Conservation (phyloP, 805 yeast species). For the Candida ovalis region DNA sequence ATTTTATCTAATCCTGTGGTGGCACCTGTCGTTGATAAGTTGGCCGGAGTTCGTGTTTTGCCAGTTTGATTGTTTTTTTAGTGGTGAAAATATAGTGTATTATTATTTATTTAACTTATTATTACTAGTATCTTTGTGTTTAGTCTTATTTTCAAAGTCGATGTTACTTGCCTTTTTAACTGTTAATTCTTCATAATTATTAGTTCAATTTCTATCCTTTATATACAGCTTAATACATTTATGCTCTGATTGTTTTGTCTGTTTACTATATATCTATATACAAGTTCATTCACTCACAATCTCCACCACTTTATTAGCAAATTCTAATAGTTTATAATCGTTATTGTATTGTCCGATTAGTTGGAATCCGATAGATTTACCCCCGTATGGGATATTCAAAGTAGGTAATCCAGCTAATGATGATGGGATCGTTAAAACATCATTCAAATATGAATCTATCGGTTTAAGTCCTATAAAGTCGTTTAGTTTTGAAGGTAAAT, state of each 20-base stretch:
- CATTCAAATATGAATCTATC: slow-evolving; percentile 69
- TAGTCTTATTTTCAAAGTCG: not conserved
- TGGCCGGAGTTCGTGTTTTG: slow-evolving; percentile 64
- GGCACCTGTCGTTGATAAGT: slow-evolving; percentile 67
- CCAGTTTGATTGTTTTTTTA: slow-evolving; percentile 43
- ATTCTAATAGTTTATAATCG: slow-evolving; percentile 57
- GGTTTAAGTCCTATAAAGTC: slow-evolving; percentile 29
- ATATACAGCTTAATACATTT: not conserved
- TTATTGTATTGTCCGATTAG: slow-evolving; percentile 83
- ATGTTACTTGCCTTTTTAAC: not conserved
- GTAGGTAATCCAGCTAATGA: slow-evolving; percentile 92
- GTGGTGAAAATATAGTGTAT: slow-evolving; percentile 5
- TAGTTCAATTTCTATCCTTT: not conserved
- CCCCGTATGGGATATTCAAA: slow-evolving; percentile 63
- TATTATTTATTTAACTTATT: slow-evolving; percentile 2
- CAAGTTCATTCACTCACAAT: not conserved
- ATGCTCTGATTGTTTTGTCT: not conserved
- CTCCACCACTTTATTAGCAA: slow-evolving; percentile 15
- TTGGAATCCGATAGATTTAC: slow-evolving; percentile 64
- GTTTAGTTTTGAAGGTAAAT: slow-evolving; percentile 42
- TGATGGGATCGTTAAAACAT: slow-evolving; percentile 83
- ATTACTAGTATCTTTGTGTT: not conserved
- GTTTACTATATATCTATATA: not conserved
- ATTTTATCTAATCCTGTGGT: slow-evolving; percentile 72
- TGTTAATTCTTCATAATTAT: not conserved